Evolutionary conservation across 2,329 filamentous ascomycete species (phyloP).

Genomic region (Diplodia seriata): DNA sequence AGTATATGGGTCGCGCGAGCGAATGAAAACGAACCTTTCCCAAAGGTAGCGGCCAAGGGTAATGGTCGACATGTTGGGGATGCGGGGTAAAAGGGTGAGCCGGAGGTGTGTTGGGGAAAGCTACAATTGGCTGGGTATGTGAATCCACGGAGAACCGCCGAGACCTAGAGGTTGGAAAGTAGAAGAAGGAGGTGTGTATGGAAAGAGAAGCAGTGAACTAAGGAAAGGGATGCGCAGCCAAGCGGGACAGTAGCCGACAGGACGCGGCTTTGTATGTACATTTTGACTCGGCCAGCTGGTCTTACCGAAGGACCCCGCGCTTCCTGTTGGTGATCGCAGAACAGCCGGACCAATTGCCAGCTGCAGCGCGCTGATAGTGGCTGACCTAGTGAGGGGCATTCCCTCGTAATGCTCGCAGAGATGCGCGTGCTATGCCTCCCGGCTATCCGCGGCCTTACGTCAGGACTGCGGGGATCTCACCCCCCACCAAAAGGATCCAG

Average conservation of each 20-base stretch:
- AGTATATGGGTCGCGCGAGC: background rate
- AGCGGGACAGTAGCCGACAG: constrained; percentile 6
- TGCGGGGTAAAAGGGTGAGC: background rate
- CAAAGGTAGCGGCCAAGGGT: constrained; percentile 53
- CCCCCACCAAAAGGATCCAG: background rate
- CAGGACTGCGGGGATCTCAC: constrained; percentile 4
- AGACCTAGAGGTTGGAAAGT: background rate
- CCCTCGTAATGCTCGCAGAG: constrained; percentile 17
- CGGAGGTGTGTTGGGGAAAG: background rate
- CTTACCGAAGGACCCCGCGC: background rate
- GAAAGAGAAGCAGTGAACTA: background rate
- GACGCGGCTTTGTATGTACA: constrained; percentile 6
- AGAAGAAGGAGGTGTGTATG: background rate
- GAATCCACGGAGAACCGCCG: background rate
- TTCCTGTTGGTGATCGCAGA: background rate
- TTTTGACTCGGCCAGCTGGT: background rate
- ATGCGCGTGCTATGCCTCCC: constrained; percentile 15
- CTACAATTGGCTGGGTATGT: background rate
- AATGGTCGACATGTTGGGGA: constrained; percentile 41
- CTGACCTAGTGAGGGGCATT: constrained; percentile 17
- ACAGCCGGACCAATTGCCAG: constrained; percentile 6
- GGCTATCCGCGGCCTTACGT: constrained; percentile 26
- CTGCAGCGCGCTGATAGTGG: background rate
- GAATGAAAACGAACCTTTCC: constrained; percentile 39
- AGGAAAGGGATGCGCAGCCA: constrained; percentile 17